Percentiles rank a stretch among this genome's conserved stretches.
Conservation (phyloP, 352 stramenopile species). For the Phytophthora fragariae region DNA sequence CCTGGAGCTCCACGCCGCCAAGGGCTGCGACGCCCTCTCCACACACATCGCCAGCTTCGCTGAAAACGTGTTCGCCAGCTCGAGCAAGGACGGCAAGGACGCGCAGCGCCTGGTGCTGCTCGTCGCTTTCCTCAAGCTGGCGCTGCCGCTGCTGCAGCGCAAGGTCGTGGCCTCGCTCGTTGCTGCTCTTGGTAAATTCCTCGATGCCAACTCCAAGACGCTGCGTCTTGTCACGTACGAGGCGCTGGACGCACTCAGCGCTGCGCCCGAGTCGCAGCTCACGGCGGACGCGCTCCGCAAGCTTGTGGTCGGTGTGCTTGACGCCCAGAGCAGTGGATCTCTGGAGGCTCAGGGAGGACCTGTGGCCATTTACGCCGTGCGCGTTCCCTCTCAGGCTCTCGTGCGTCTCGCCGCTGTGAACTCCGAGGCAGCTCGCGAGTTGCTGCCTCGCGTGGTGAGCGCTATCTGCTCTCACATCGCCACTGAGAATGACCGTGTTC, state of each 20-base stretch:
- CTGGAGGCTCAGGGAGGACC: conserved; percentile 57
- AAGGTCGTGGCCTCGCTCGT: conserved; percentile 85
- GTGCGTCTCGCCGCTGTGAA: conserved; percentile 73
- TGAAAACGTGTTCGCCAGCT: conserved; percentile 80
- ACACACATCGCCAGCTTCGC: conserved; percentile 90
- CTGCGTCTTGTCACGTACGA: conserved; percentile 84
- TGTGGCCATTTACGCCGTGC: conserved; percentile 69
- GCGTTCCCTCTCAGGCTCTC: conserved; percentile 68
- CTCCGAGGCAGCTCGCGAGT: conserved; percentile 59
- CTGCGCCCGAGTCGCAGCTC: conserved; percentile 63
- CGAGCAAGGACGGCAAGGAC: conserved; percentile 58
- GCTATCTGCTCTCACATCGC: conserved; percentile 80
- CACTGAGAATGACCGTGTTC: conserved; percentile 59
- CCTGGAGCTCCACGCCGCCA: conserved; percentile 71
- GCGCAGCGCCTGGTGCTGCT: conserved; percentile 79
- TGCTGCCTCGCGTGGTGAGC: conserved; percentile 82
- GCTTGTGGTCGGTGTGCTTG: conserved; percentile 68
- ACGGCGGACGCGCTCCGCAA: conserved; percentile 73
- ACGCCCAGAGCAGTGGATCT: conserved; percentile 64
- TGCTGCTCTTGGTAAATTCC: conserved; percentile 74
- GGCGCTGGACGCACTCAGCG: conserved; percentile 66
- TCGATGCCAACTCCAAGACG: conserved; percentile 80
- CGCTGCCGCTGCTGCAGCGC: conserved; percentile 78
- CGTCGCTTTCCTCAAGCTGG: conserved; percentile 82
- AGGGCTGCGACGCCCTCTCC: conserved; percentile 80